A percentile compares a stretch with the other conserved stretches of the same genome.
phyloP scores from a whole-genome alignment of 1,284 basidiomycete species.

The Golubevia pallescens region DNA sequence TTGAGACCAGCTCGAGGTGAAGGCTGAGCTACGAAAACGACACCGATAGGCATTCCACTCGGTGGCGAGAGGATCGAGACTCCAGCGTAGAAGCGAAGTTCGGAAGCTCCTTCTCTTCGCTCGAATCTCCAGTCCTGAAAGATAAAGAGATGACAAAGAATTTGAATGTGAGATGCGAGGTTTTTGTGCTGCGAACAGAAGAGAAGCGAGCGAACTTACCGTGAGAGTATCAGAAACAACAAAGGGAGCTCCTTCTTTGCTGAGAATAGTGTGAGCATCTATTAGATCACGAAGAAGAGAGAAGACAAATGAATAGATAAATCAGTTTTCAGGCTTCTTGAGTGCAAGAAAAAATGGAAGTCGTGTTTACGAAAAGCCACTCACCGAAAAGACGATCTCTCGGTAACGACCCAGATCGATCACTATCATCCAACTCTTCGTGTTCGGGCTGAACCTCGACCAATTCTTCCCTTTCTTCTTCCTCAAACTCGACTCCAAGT shows the following conservation, averaged over 20 bases:
- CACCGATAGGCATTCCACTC: not conserved
- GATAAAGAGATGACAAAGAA: not conserved
- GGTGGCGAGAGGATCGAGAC: not conserved
- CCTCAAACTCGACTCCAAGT: not conserved
- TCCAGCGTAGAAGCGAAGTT: not conserved
- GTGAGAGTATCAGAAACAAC: constrained; percentile 2
- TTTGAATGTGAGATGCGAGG: not conserved
- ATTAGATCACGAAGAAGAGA: not conserved
- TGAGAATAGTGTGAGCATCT: constrained; percentile 14
- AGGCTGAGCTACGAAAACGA: not conserved
- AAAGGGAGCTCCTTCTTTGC: constrained; percentile 1
- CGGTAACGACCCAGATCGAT: not conserved
- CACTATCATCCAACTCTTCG: not conserved
- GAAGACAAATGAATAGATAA: not conserved
- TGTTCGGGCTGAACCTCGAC: not conserved
- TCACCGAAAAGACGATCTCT: not conserved
- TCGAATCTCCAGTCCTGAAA: not conserved
- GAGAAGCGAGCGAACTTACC: not conserved
- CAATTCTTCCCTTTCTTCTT: not conserved
- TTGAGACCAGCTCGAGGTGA: not conserved
- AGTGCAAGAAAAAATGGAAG: not conserved
- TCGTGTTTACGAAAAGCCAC: not conserved
- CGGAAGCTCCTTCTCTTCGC: not conserved
- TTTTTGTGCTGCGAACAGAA: too few species aligned
- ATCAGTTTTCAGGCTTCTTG: too few species aligned